Percentiles rank a stretch among this genome's conserved stretches.
phyloP scores from a whole-genome alignment of 768 basidiomycete species.

The Tulasnella sp. region DNA sequence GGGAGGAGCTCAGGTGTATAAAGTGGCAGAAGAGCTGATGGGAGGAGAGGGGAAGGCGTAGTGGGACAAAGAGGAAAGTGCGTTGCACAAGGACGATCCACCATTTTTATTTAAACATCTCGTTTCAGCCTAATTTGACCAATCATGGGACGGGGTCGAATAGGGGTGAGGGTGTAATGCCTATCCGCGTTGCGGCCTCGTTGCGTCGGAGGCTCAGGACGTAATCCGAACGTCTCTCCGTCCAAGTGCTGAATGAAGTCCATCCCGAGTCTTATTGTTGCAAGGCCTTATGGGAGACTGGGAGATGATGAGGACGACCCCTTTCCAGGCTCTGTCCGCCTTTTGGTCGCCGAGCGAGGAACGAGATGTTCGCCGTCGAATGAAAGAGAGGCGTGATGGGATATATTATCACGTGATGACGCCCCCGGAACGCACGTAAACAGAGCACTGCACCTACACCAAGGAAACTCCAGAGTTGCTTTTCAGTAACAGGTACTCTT shows the following conservation, averaged over 20 bases:
- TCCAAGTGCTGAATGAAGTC: not conserved
- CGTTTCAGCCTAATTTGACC: not conserved
- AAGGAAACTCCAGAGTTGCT: not conserved
- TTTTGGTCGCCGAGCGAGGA: not conserved
- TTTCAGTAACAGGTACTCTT: too few relatives aligned
- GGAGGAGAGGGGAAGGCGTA: not conserved
- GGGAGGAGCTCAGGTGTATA: not conserved
- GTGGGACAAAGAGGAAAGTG: not conserved
- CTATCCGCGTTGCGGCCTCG: not conserved
- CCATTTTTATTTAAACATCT: not conserved
- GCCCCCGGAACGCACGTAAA: not conserved
- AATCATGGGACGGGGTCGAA: not conserved
- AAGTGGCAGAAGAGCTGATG: not conserved
- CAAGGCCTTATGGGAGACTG: not conserved
- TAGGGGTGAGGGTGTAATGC: not conserved
- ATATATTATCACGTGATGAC: not conserved
- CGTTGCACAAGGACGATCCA: not conserved
- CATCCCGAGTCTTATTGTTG: not conserved
- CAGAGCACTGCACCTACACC: not conserved
- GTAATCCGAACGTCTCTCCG: not conserved
- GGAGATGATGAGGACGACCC: not conserved
- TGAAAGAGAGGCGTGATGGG: too few relatives aligned
- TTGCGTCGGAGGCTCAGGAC: not conserved
- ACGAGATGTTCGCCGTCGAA: not conserved
- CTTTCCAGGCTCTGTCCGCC: not conserved